A percentile compares a stretch with the other conserved stretches of the same genome.
Conservation (phyloP, 768 basidiomycete genomes). For the Calocybe cyanea region DNA sequence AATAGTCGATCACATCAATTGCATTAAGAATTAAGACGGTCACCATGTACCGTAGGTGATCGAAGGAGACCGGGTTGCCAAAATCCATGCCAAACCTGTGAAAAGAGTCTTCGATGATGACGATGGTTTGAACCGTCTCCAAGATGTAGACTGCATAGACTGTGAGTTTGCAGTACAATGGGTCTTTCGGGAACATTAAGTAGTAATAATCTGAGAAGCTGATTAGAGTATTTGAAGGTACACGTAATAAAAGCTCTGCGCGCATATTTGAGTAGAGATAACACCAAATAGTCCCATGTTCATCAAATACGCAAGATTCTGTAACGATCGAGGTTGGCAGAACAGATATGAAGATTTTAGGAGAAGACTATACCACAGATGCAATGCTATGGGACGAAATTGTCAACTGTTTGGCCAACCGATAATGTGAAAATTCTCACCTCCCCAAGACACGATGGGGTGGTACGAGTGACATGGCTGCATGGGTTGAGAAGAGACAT, state of each 20-base stretch:
- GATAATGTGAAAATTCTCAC: no score
- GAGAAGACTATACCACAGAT: slow-evolving; percentile 13
- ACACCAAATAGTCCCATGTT: slow-evolving; percentile 27
- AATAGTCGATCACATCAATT: slow-evolving; percentile 16
- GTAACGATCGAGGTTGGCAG: not conserved
- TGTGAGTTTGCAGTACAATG: slow-evolving; percentile 18
- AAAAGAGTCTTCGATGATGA: slow-evolving; percentile 25
- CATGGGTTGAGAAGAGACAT: no score
- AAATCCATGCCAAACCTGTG: slow-evolving; percentile 25
- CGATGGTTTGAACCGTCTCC: slow-evolving; percentile 24
- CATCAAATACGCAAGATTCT: slow-evolving; percentile 27
- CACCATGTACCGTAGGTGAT: slow-evolving; percentile 20
- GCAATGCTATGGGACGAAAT: slow-evolving; percentile 14
- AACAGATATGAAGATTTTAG: no score
- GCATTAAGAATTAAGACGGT: slow-evolving; percentile 26
- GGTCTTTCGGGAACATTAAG: slow-evolving; percentile 27
- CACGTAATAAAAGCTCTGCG: not conserved
- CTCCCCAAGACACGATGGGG: no score
- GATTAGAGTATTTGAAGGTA: not conserved
- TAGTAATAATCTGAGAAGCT: slow-evolving; percentile 30
- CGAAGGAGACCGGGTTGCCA: slow-evolving; percentile 21
- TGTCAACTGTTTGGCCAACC: no score
- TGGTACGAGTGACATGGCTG: no score
- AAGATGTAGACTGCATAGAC: slow-evolving; percentile 24
- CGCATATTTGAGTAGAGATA: slow-evolving; percentile 27